Conservation (phyloP, 306 rosid genomes). For the Begonia peltatifolia region DNA sequence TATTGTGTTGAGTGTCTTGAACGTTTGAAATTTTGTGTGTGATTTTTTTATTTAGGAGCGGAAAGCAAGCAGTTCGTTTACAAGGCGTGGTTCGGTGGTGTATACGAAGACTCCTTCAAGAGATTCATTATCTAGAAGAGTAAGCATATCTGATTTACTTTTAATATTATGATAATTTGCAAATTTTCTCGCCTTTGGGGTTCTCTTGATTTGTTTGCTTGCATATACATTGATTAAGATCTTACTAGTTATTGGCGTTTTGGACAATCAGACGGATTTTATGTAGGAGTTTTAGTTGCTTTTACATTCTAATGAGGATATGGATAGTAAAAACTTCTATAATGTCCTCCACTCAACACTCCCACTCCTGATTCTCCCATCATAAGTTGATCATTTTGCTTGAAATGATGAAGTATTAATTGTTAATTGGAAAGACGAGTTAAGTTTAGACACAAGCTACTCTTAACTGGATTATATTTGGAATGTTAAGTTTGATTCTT, state of each 20-base stretch:
- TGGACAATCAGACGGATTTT: no score
- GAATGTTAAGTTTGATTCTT: conserved; percentile 2
- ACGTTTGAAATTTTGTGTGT: neutral
- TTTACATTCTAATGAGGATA: no score
- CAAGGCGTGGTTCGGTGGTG: conserved; percentile 75
- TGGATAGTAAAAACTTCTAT: neutral
- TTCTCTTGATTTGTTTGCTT: neutral
- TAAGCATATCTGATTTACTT: conserved; percentile 13
- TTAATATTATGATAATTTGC: neutral
- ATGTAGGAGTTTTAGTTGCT: no score
- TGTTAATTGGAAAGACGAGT: no score
- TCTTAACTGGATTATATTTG: neutral
- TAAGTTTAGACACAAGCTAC: no score
- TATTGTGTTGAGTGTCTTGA: conserved; percentile 3
- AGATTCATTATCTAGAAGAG: conserved; percentile 55
- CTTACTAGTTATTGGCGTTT: no score
- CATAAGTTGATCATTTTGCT: neutral
- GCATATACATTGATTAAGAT: neutral
- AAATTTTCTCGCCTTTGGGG: neutral
- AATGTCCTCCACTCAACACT: no score
- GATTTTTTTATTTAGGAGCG: conserved; percentile 47
- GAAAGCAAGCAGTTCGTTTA: conserved; percentile 65
- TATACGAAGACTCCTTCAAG: conserved; percentile 90
- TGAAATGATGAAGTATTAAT: neutral
- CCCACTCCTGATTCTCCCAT: no score